Conservation (phyloP, 2,329 filamentous ascomycete genomes). For the Malbranchea cinnamomea region DNA sequence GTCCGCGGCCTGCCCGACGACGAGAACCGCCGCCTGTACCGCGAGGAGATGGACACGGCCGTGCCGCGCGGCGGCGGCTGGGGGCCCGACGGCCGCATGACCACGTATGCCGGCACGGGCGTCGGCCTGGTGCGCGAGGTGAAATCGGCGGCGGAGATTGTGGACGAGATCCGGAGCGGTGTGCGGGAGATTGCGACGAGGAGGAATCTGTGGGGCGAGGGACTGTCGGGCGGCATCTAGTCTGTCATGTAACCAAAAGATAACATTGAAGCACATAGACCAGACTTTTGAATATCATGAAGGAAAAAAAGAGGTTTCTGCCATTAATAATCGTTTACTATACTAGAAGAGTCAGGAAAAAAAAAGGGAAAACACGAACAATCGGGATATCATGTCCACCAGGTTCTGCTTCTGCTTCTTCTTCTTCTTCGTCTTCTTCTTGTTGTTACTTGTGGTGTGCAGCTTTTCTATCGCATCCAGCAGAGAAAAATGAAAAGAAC, state of each 20-base stretch:
- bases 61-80: conserved; percentile 36
- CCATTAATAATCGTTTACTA: not conserved
- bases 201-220: not conserved
- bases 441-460: no score
- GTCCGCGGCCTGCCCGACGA: conserved; percentile 23
- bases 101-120: conserved; percentile 47
- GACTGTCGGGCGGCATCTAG: no score
- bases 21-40: conserved; percentile 29
- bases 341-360: not conserved
- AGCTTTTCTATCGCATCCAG: conserved; percentile 5
- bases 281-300: no score
- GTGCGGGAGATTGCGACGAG: conserved; percentile 17
- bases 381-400: no score
- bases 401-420: no score
- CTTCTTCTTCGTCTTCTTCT: no score
- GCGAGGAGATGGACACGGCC: conserved; percentile 35
- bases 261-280: no score
- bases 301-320: not conserved
- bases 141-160: conserved; percentile 37
- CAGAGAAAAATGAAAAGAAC: conserved; percentile 9
- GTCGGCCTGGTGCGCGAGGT: conserved; percentile 43
- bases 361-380: conserved; percentile 4
- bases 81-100: conserved; percentile 40
- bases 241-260: no score
- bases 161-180: conserved; percentile 31